Evolutionary conservation across 2,329 filamentous ascomycete genomes (phyloP).

Genomic region (Clonostachys rosea): DNA sequence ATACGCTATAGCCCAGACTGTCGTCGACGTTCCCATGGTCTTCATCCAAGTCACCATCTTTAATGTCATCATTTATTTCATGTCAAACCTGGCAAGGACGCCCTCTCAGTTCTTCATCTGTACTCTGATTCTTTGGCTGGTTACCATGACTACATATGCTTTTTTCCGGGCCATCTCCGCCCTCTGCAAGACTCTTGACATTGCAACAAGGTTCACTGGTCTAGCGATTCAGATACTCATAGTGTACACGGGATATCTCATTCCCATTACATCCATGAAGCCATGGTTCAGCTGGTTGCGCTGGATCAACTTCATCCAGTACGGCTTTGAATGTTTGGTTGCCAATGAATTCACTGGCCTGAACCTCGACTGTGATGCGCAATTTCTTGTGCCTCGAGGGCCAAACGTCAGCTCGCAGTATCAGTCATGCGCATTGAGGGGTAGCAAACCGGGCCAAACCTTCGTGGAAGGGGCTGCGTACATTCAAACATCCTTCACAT

Average conservation of each 20-base stretch:
- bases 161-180: constrained; percentile 57
- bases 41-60: constrained; percentile 62
- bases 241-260: constrained; percentile 64
- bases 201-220: constrained; percentile 55
- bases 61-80: constrained; percentile 71
- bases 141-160: constrained; percentile 51
- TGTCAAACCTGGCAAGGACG: constrained; percentile 64
- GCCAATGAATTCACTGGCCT: constrained; percentile 58
- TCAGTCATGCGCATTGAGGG: constrained; percentile 48
- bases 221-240: constrained; percentile 58
- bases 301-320: constrained; percentile 65
- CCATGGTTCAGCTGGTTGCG: constrained; percentile 63
- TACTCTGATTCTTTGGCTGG: constrained; percentile 55
- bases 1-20: constrained; percentile 50
- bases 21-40: constrained; percentile 57
- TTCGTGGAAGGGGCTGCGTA: constrained; percentile 52
- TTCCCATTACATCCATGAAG: constrained; percentile 50
- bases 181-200: constrained; percentile 54
- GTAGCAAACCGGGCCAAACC: constrained; percentile 37
- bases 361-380: constrained; percentile 52
- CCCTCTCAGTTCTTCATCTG: constrained; percentile 65
- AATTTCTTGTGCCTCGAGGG: constrained; percentile 51
- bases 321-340: constrained; percentile 64
- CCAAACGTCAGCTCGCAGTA: constrained; percentile 20
- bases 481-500: constrained; percentile 46